These are phyloP conservation scores for Cyberlindnera euphorbiae DNA, from an alignment of 805 yeast genomes.

Conservation along the genomic window DNA sequence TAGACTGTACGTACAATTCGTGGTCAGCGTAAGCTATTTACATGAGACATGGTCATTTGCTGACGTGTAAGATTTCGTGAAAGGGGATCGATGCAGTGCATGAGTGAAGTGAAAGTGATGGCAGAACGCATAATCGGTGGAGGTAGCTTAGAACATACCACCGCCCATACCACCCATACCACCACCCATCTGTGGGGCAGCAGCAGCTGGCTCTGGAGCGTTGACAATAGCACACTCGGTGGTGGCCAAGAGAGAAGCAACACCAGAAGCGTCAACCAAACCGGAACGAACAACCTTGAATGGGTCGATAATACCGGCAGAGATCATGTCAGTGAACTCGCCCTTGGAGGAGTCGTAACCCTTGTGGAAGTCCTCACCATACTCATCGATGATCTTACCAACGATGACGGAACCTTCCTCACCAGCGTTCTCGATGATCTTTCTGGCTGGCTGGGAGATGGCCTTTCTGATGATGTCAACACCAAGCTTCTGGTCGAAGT, in stretches of 20 bases:
- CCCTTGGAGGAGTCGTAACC: conserved; percentile 96
- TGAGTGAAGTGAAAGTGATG: too few relatives aligned
- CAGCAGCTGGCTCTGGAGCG: conserved; percentile 74
- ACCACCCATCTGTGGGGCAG: conserved; percentile 42
- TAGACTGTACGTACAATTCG: conserved; percentile 5
- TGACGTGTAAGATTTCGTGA: neutral
- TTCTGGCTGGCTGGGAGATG: conserved; percentile 93
- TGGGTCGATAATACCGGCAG: conserved; percentile 97
- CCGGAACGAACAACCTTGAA: conserved; percentile 98
- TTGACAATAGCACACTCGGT: conserved; percentile 98
- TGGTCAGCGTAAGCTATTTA: conserved; percentile 10
- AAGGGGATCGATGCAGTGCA: neutral
- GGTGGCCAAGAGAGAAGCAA: conserved; percentile 94
- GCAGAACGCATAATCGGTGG: too few relatives aligned
- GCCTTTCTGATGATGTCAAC: conserved; percentile 93
- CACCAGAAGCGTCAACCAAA: conserved; percentile 94
- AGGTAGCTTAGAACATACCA: conserved; percentile 35
- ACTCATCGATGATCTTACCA: conserved; percentile 61
- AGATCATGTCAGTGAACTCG: conserved; percentile 91
- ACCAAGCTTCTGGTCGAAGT: conserved; percentile 94
- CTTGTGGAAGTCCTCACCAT: conserved; percentile 71
- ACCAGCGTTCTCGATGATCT: conserved; percentile 97
- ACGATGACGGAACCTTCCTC: conserved; percentile 97
- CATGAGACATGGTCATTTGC: conserved; percentile 2
- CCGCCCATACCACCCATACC: conserved; percentile 68